Conservation (phyloP, 2,329 filamentous ascomycete genomes). For the Aspergillus sp. region DNA sequence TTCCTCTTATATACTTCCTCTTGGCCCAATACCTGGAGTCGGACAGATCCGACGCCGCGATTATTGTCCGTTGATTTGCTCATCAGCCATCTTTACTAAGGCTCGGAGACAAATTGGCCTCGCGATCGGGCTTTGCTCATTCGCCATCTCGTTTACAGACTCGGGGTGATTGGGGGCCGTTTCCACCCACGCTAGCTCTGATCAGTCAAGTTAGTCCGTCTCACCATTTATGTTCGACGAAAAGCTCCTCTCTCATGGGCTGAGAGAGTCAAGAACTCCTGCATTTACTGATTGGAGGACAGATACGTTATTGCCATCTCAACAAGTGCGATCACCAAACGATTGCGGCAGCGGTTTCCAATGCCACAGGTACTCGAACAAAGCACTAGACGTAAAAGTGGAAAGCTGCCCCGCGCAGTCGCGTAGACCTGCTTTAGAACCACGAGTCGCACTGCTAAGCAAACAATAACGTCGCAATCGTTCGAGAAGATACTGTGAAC, state of each 20-base stretch:
- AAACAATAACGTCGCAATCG: neutral
- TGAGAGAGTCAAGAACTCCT: neutral
- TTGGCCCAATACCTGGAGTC: neutral
- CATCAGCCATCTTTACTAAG: neutral
- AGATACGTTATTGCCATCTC: neutral
- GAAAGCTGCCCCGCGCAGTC: neutral
- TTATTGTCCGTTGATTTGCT: neutral
- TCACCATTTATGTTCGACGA: neutral
- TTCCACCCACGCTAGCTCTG: neutral
- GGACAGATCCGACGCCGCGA: neutral
- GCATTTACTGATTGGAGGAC: neutral
- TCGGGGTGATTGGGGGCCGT: neutral
- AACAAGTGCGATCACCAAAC: neutral
- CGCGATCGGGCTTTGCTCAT: neutral
- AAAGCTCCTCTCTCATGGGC: neutral
- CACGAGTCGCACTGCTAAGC: neutral
- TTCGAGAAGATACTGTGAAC: neutral
- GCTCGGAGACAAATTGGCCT: neutral
- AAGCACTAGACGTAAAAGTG: neutral
- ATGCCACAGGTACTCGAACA: neutral
- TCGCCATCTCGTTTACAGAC: neutral
- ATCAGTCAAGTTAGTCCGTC: neutral
- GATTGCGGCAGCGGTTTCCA: neutral
- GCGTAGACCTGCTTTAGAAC: neutral
- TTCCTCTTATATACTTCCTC: neutral